A percentile compares a stretch with the other conserved stretches of the same genome.
Evolutionary conservation across 2,329 filamentous ascomycete species (phyloP).

Genomic region (Emericellopsis atlantica): DNA sequence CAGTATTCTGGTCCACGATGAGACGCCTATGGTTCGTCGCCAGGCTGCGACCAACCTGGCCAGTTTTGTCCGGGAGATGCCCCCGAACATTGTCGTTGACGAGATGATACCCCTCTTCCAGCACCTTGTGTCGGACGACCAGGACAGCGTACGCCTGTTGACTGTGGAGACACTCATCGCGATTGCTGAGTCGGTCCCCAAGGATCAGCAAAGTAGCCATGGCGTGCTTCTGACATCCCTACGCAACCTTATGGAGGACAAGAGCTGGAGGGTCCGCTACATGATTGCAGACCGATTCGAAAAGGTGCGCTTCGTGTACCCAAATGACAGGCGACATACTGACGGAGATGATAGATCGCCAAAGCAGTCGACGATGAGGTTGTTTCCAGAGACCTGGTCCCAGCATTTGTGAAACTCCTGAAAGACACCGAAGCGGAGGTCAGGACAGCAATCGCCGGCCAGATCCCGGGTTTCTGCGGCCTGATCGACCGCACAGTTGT

Average conservation of each 20-base stretch:
- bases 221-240: conserved; percentile 84
- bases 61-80: conserved; percentile 97
- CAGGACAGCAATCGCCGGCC: conserved; percentile 88
- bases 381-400: conserved; percentile 83
- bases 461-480: conserved; percentile 93
- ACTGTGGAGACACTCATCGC: conserved; percentile 95
- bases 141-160: conserved; percentile 90
- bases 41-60: conserved; percentile 93
- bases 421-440: conserved; percentile 98
- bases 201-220: conserved; percentile 95
- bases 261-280: conserved; percentile 98
- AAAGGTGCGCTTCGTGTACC: conserved; percentile 48
- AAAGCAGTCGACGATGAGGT: conserved; percentile 98
- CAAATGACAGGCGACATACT: conserved; percentile 19
- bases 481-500: conserved; percentile 79
- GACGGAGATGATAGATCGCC: conserved; percentile 48
- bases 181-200: conserved; percentile 92
- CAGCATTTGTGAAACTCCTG: conserved; percentile 91
- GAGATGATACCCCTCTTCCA: conserved; percentile 99
- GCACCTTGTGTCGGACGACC: conserved; percentile 89
- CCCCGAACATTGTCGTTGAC: conserved; percentile 78
- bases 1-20: conserved; percentile 85
- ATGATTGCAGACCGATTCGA: conserved; percentile 99
- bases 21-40: conserved; percentile 97
- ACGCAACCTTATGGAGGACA: conserved; percentile 91